A percentile compares a stretch with the other conserved stretches of the same genome.
Conservation (phyloP, 768 basidiomycete species). For the Lentinula edodes region DNA sequence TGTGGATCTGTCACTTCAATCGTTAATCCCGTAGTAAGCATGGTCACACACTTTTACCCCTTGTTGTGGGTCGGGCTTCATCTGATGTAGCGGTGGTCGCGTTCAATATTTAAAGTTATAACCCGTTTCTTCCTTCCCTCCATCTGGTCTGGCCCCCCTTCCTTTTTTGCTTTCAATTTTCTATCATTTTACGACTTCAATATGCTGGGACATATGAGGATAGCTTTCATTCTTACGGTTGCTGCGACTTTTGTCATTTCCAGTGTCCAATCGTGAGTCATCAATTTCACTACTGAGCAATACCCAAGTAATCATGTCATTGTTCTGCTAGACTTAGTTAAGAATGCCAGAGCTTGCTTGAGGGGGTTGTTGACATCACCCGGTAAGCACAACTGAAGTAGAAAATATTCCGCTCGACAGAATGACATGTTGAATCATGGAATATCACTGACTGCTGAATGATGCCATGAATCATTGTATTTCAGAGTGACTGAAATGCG, state of each 20-base stretch:
- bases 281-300: too few relatives aligned
- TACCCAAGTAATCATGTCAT: too few relatives aligned
- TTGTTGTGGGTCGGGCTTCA: not conserved
- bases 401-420: too few relatives aligned
- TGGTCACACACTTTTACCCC: not conserved
- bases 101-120: not conserved
- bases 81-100: not conserved
- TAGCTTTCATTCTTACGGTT: conserved; percentile 6
- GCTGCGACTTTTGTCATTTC: conserved; percentile 7
- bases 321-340: conserved; percentile 7
- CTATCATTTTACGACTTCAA: conserved; percentile 3
- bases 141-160: not conserved
- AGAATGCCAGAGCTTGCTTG: conserved; percentile 13
- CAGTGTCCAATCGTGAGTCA: conserved; percentile 8
- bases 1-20: not conserved
- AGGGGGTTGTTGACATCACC: conserved; percentile 14
- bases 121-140: not conserved
- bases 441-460: too few relatives aligned
- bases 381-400: too few relatives aligned
- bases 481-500: too few relatives aligned
- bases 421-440: too few relatives aligned
- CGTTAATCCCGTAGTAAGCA: not conserved
- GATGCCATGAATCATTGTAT: too few relatives aligned
- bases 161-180: conserved; percentile 3
- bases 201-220: conserved; percentile 13